A percentile compares a stretch with the other conserved stretches of the same genome.
Conservation (phyloP, 768 basidiomycete species). For the Suillus cothurnatus region DNA sequence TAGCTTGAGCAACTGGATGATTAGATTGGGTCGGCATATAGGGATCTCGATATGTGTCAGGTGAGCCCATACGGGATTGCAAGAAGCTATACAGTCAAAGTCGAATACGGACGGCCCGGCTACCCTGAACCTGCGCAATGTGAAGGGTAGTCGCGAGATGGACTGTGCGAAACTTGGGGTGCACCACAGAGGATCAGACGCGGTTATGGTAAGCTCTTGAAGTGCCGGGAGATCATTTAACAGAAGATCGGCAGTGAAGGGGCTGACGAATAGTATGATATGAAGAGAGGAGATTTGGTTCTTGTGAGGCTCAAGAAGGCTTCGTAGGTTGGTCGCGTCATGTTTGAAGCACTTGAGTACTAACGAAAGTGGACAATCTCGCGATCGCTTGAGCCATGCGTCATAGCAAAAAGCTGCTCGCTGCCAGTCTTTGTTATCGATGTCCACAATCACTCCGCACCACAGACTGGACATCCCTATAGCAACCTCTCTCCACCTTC, state of each 20-base stretch:
- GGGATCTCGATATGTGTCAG: conserved; percentile 1
- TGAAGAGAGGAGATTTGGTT: background rate
- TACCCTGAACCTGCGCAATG: background rate
- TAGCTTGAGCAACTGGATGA: background rate
- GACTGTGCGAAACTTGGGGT: background rate
- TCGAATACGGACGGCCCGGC: background rate
- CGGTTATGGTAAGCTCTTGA: background rate
- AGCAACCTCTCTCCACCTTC: conserved; percentile 1
- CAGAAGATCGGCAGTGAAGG: background rate
- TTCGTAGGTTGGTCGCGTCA: background rate
- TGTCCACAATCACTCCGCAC: background rate
- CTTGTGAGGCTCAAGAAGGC: background rate
- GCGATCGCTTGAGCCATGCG: background rate
- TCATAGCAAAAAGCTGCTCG: background rate
- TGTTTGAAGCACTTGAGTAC: background rate
- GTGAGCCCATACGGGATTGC: background rate
- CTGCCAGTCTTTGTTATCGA: background rate
- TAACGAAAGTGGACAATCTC: background rate
- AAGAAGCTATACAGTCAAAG: background rate
- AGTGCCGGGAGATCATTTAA: background rate
- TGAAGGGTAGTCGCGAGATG: background rate
- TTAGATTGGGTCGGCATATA: background rate
- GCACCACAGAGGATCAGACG: background rate
- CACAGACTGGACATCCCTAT: background rate
- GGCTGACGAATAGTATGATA: background rate